Conservation (phyloP, 768 basidiomycete genomes). For the Dacryopinax spathularia region DNA sequence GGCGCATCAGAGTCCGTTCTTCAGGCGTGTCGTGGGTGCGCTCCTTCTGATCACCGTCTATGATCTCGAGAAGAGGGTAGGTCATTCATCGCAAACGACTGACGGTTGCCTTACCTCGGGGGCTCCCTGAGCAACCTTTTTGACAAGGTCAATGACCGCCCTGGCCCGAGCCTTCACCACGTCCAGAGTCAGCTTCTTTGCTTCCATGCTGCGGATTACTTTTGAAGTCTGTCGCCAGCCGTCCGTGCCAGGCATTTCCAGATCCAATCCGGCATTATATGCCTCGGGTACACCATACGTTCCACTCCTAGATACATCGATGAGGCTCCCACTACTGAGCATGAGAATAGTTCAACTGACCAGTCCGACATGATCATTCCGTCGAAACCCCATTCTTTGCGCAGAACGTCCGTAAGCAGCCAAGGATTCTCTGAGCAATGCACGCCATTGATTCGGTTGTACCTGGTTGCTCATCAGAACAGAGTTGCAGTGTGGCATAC, state of each 20-base stretch:
- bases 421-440: slow-evolving; percentile 52
- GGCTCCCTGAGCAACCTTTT: slow-evolving; percentile 5
- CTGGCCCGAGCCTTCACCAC: slow-evolving; percentile 19
- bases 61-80: slow-evolving; percentile 31
- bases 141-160: slow-evolving; percentile 27
- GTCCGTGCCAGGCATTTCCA: slow-evolving; percentile 59
- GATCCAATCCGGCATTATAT: slow-evolving; percentile 63
- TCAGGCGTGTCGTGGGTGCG: slow-evolving; percentile 18
- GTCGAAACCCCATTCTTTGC: slow-evolving; percentile 62
- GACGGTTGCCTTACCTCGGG: slow-evolving; percentile 38
- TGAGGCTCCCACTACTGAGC: not conserved
- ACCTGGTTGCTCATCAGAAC: slow-evolving; percentile 5
- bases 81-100: not conserved
- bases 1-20: slow-evolving; percentile 38
- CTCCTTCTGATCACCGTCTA: slow-evolving; percentile 29
- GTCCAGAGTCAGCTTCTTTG: slow-evolving; percentile 50
- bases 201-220: slow-evolving; percentile 17
- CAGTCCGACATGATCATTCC: slow-evolving; percentile 74
- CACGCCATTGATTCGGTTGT: slow-evolving; percentile 44
- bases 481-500: too few species aligned
- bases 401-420: slow-evolving; percentile 46
- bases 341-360: slow-evolving; percentile 24
- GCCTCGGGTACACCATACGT: slow-evolving; percentile 48
- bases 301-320: slow-evolving; percentile 40
- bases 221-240: slow-evolving; percentile 25